phyloP scores from a whole-genome alignment of 805 yeast species.

The Myxozyma lipomycoides region DNA sequence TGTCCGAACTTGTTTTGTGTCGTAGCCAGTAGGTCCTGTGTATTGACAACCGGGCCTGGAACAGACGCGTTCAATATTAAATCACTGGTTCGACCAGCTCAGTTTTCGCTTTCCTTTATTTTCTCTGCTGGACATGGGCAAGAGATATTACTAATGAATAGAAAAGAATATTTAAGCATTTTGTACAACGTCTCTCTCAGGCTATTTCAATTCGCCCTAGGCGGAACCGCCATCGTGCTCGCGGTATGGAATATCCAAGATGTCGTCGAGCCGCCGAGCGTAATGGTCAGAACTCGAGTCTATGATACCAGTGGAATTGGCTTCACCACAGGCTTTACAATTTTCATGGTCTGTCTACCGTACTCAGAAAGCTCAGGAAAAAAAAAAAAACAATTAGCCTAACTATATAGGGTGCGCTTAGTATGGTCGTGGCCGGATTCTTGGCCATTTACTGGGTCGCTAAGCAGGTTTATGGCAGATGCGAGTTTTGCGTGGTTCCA shows the following conservation, averaged over 20 bases:
- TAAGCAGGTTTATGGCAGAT: neutral
- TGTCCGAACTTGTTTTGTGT: neutral
- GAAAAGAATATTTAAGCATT: neutral
- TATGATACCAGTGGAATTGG: slow-evolving; percentile 11
- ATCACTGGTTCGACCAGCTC: too few species aligned
- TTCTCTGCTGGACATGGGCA: too few species aligned
- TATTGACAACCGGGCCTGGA: too few species aligned
- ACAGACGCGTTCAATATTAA: too few species aligned
- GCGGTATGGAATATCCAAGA: slow-evolving; percentile 7
- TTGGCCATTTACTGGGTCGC: slow-evolving; percentile 1
- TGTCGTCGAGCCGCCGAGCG: neutral
- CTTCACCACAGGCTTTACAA: neutral
- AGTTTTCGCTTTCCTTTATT: too few species aligned
- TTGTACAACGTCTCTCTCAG: slow-evolving; percentile 1
- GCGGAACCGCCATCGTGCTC: neutral
- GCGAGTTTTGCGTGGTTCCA: slow-evolving; percentile 2
- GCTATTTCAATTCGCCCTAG: slow-evolving; percentile 2
- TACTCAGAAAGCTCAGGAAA: neutral
- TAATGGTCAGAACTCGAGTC: slow-evolving; percentile 1
- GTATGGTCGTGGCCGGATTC: slow-evolving; percentile 1
- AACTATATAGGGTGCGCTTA: neutral
- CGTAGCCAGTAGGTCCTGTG: too few species aligned
- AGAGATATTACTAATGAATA: neutral
- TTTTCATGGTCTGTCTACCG: slow-evolving; percentile 5
- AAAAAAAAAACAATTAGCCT: neutral